A percentile compares a stretch with the other conserved stretches of the same genome.
Evolutionary conservation across 2,329 filamentous ascomycete genomes (phyloP).

Genomic region (Nannizziopsis barbatae): DNA sequence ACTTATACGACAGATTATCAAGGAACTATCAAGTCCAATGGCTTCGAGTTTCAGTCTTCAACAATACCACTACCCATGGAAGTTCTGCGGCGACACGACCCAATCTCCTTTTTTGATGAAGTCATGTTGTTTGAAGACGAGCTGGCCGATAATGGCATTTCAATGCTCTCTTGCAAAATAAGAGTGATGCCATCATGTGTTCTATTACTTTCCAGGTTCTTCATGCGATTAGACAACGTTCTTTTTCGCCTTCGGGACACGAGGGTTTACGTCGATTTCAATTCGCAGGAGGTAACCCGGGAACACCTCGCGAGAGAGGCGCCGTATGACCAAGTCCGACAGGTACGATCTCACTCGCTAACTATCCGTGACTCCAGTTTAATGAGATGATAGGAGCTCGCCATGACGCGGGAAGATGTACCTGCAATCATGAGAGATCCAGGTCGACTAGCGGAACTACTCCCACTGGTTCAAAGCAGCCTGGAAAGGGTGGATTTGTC

Average conservation of each 20-base stretch:
- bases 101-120: slow-evolving; percentile 93
- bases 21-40: slow-evolving; percentile 45
- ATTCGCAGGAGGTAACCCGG: slow-evolving; percentile 62
- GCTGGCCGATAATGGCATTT: slow-evolving; percentile 93
- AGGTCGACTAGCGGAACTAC: slow-evolving; percentile 57
- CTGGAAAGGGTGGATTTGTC: slow-evolving; percentile 40
- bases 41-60: slow-evolving; percentile 34
- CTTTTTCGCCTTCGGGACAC: slow-evolving; percentile 81
- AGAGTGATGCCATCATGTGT: slow-evolving; percentile 84
- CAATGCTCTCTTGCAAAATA: slow-evolving; percentile 78
- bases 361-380: not conserved
- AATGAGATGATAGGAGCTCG: slow-evolving; percentile 34
- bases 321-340: slow-evolving; percentile 62
- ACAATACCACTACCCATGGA: slow-evolving; percentile 65
- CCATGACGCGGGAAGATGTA: slow-evolving; percentile 56
- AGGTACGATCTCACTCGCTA: slow-evolving; percentile 39
- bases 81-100: slow-evolving; percentile 75
- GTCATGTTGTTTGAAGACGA: slow-evolving; percentile 96
- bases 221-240: slow-evolving; percentile 87
- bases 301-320: slow-evolving; percentile 88
- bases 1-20: slow-evolving; percentile 85
- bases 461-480: slow-evolving; percentile 59
- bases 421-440: slow-evolving; percentile 68
- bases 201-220: slow-evolving; percentile 73
- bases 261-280: slow-evolving; percentile 83